Conservation (phyloP, 257 asterid genomes). For the Nicotiana undulata region DNA sequence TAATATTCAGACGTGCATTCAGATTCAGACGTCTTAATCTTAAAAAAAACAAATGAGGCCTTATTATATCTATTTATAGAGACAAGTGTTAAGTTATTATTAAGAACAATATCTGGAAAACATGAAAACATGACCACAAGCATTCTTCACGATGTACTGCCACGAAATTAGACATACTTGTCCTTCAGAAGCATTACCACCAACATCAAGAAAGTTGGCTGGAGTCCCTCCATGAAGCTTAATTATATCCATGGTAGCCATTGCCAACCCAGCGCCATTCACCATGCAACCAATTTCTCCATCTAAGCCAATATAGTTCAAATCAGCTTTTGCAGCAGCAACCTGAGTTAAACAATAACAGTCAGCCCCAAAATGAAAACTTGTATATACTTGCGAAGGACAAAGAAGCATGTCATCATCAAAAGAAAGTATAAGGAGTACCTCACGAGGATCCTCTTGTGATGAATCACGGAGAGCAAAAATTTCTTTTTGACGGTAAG, state of each 20-base stretch:
- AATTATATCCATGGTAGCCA: conserved; percentile 98
- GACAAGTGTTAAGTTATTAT: neutral
- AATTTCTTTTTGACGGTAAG: conserved; percentile 75
- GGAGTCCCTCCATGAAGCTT: conserved; percentile 97
- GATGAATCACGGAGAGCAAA: conserved; percentile 84
- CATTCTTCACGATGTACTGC: neutral
- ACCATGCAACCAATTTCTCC: conserved; percentile 99
- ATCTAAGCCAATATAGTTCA: conserved; percentile 91
- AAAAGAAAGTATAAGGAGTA: conserved; percentile 13
- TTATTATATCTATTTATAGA: neutral
- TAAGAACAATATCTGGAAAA: neutral
- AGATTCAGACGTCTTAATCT: too few species aligned
- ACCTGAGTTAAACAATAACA: conserved; percentile 37
- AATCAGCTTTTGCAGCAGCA: conserved; percentile 89
- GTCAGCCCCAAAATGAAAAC: neutral
- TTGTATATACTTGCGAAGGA: neutral
- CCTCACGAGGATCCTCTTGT: conserved; percentile 98
- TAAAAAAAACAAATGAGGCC: too few species aligned
- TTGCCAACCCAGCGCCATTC: conserved; percentile 97
- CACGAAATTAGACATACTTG: conserved; percentile 38
- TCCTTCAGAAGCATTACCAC: conserved; percentile 92
- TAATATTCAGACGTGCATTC: too few species aligned
- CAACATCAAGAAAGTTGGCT: conserved; percentile 96
- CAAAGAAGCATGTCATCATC: neutral
- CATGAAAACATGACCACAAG: neutral